These are phyloP conservation scores for Euryodendron excelsum DNA, from an alignment of 148 eudicot species.

Conservation along the genomic window DNA sequence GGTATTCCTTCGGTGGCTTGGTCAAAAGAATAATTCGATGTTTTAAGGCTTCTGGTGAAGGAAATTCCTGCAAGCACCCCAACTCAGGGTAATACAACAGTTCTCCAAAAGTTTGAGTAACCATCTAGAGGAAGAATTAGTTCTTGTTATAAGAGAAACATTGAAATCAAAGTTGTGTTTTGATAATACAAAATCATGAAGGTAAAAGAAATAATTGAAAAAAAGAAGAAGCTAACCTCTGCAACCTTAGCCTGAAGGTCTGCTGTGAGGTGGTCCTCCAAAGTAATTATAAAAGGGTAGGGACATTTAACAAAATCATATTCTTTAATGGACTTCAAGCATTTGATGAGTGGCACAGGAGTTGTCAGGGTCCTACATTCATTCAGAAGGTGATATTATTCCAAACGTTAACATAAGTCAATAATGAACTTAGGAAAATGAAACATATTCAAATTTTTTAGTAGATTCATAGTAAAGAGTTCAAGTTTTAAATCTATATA, in stretches of 20 bases:
- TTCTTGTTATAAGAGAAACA: background rate
- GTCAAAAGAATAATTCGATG: constrained; percentile 59
- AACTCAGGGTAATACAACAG: constrained; percentile 46
- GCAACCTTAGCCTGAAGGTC: constrained; percentile 94
- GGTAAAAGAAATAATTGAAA: background rate
- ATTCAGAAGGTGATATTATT: constrained; percentile 2
- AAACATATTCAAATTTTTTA: background rate
- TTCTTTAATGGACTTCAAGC: constrained; percentile 79
- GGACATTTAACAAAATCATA: constrained; percentile 81
- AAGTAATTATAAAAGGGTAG: constrained; percentile 82
- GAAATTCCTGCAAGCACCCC: constrained; percentile 41
- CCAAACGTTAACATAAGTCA: background rate
- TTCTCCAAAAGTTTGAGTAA: constrained; percentile 56
- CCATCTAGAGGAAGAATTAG: constrained; percentile 52
- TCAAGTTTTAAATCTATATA: background rate
- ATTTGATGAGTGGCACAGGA: constrained; percentile 73
- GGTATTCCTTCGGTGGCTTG: constrained; percentile 71
- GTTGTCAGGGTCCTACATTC: constrained; percentile 77
- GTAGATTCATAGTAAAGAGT: background rate
- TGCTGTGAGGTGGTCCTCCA: constrained; percentile 92
- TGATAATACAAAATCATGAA: background rate
- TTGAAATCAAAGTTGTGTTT: background rate
- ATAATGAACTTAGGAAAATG: background rate
- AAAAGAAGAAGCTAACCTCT: constrained; percentile 44
- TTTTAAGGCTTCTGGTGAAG: constrained; percentile 67